phyloP scores from a whole-genome alignment of 106 monocot genomes.

The Acanthochlamys bracteata region DNA sequence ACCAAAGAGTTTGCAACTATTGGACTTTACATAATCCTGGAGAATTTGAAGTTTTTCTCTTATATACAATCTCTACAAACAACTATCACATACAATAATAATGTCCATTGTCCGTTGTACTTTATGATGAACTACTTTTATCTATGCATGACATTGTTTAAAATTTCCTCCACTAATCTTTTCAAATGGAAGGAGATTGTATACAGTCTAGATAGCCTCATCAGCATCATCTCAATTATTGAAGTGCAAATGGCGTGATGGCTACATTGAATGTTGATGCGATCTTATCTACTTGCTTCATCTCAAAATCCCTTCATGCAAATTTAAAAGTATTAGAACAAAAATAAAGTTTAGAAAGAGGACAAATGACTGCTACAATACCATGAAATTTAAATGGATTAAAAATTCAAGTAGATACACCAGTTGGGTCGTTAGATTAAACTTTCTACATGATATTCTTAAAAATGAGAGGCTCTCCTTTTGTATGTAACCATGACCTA shows the following conservation, averaged over 20 bases:
- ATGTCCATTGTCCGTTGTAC: background rate
- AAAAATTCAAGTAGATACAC: background rate
- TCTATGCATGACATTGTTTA: background rate
- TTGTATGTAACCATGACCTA: background rate
- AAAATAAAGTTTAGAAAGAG: background rate
- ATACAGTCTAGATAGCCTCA: slow-evolving; percentile 8
- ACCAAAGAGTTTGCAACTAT: no score
- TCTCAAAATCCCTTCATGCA: slow-evolving; percentile 95
- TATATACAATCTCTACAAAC: background rate
- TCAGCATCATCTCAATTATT: slow-evolving; percentile 50
- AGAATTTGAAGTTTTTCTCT: no score
- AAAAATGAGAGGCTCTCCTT: background rate
- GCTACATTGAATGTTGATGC: slow-evolving; percentile 84
- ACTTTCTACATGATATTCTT: background rate
- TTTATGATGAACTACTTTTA: background rate
- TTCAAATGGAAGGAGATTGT: background rate
- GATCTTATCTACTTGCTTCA: slow-evolving; percentile 75
- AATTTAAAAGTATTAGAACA: background rate
- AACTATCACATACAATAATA: background rate
- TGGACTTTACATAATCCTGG: no score
- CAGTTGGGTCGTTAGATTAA: background rate
- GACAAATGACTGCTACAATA: background rate
- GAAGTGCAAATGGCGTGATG: slow-evolving; percentile 90
- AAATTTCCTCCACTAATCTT: background rate
- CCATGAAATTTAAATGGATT: background rate